phyloP scores from a whole-genome alignment of 139 green algal genomes.

The Chlamydomonas sphaeroides region DNA sequence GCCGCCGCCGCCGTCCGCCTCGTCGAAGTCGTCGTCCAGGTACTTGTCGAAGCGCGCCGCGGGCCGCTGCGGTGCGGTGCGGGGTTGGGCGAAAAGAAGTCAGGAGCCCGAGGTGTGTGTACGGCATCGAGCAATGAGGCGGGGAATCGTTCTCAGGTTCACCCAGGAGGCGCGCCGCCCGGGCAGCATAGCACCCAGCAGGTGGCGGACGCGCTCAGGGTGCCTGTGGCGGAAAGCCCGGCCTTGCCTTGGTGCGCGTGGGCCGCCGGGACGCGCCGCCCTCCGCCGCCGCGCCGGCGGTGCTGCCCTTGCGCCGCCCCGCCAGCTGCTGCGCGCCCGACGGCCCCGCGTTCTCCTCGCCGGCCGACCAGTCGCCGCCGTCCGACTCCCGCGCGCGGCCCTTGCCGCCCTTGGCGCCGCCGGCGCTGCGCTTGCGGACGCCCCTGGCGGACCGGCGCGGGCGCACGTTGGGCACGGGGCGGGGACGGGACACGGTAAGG shows the following conservation, averaged over 20 bases:
- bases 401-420: neutral
- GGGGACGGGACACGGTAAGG: too few species aligned
- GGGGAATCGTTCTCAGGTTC: too few species aligned
- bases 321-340: neutral
- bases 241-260: conserved; percentile 19
- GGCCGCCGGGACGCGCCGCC: neutral
- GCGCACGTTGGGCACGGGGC: too few species aligned
- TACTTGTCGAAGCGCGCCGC: conserved; percentile 8
- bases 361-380: neutral
- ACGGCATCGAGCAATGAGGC: too few species aligned
- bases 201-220: too few species aligned
- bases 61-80: neutral
- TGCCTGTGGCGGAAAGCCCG: too few species aligned
- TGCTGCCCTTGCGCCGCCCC: neutral
- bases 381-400: neutral
- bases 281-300: neutral
- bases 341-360: conserved; percentile 16
- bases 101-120: too few species aligned
- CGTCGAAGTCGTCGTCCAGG: conserved; percentile 19
- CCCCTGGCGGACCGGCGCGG: too few species aligned
- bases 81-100: too few species aligned
- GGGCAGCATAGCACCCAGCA: too few species aligned
- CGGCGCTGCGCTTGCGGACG: conserved; percentile 26
- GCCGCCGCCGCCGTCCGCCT: neutral
- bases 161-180: too few species aligned